These are phyloP conservation scores for Bromus sterilis DNA, from an alignment of 176 grass and related monocot genomes.

Conservation along the genomic window DNA sequence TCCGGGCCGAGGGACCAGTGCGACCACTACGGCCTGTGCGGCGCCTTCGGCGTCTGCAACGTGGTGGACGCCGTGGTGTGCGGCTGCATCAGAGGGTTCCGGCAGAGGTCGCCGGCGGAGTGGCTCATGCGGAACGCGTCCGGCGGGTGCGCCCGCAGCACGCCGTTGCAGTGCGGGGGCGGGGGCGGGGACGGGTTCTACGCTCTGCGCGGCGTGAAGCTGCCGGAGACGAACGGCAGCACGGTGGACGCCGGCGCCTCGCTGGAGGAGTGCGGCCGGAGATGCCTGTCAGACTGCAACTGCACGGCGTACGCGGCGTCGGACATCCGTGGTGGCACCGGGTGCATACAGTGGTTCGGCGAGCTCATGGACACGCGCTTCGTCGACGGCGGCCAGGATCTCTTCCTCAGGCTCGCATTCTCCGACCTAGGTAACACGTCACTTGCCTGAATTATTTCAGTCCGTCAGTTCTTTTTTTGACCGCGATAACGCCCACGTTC, in stretches of 20 bases:
- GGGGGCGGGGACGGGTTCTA: conserved; percentile 34
- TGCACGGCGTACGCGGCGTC: conserved; percentile 38
- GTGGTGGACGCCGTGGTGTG: conserved; percentile 8
- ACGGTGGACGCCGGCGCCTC: background rate
- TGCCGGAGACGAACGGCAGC: conserved; percentile 34
- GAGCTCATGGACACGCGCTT: conserved; percentile 38
- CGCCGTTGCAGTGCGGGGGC: background rate
- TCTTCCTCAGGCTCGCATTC: conserved; percentile 25
- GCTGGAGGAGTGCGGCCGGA: conserved; percentile 11
- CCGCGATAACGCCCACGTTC: no score
- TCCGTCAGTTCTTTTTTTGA: no score
- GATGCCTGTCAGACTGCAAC: conserved; percentile 25
- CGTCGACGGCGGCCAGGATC: conserved; percentile 31
- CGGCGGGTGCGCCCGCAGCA: conserved; percentile 27
- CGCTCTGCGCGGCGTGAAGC: conserved; percentile 27
- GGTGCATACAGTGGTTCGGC: conserved; percentile 52
- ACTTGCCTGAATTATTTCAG: no score
- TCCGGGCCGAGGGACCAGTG: conserved; percentile 32
- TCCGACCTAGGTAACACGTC: conserved; percentile 43
- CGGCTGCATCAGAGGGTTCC: conserved; percentile 28
- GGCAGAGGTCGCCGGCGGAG: background rate
- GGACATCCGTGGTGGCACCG: conserved; percentile 31
- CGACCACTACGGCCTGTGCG: conserved; percentile 35
- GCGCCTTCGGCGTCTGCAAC: conserved; percentile 43
- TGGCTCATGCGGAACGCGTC: conserved; percentile 47